Evolutionary conservation across 2,329 filamentous ascomycete species (phyloP).

Genomic region (Exophiala xenobiotica): DNA sequence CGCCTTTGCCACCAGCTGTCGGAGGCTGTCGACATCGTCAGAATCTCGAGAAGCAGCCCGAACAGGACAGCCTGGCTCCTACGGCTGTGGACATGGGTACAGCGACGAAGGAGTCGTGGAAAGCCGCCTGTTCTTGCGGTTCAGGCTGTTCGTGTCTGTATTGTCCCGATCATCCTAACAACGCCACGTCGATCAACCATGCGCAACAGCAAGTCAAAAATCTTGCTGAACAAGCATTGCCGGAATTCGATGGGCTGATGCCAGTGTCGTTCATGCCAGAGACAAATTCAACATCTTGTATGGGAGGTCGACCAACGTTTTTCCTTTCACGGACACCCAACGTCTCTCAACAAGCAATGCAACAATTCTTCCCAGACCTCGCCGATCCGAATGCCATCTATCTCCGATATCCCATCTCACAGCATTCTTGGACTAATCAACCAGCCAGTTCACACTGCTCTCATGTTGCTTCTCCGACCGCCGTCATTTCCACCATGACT

Average conservation of each 20-base stretch:
- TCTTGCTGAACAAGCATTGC: slow-evolving; percentile 24
- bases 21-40: slow-evolving; percentile 28
- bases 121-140: slow-evolving; percentile 29
- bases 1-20: slow-evolving; percentile 1
- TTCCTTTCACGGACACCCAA: slow-evolving; percentile 24
- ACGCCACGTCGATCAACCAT: slow-evolving; percentile 27
- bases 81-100: slow-evolving; percentile 1
- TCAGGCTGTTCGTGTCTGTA: slow-evolving; percentile 30
- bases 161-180: slow-evolving; percentile 33
- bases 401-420: slow-evolving; percentile 27
- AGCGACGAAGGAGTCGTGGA: slow-evolving; percentile 9
- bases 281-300: slow-evolving; percentile 25
- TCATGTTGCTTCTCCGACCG: slow-evolving; percentile 15
- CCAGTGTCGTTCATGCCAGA: slow-evolving; percentile 15
- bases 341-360: slow-evolving; percentile 23
- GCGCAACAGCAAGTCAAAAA: slow-evolving; percentile 27
- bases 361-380: slow-evolving; percentile 22
- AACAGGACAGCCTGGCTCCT: background rate
- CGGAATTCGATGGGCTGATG: slow-evolving; percentile 13
- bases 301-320: slow-evolving; percentile 28
- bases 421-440: slow-evolving; percentile 26
- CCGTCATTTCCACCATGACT: slow-evolving; percentile 6
- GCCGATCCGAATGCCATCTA: slow-evolving; percentile 24
- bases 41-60: slow-evolving; percentile 17
- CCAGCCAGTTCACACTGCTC: slow-evolving; percentile 23